Base-by-base conservation (phyloP, 2,329 filamentous ascomycete species). In the Cladosporium sp. region DNA sequence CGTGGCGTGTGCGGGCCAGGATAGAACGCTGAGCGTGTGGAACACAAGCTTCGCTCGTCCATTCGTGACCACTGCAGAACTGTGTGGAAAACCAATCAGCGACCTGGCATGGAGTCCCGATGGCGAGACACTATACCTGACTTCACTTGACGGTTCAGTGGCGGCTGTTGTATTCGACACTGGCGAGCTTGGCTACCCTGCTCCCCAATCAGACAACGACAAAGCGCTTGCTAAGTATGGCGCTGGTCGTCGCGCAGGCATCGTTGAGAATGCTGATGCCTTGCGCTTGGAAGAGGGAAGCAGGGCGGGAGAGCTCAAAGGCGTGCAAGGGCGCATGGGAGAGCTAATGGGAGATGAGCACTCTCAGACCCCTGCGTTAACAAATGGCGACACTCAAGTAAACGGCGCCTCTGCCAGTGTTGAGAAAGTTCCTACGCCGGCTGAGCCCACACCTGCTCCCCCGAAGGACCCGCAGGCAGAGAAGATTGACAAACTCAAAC, bases 21-120 rank as follows among this genome's bases (percentile, higher is more conserved):
- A 99, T 77, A 98, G 97, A 79, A 95, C 93, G 2, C 80, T 99
- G 50, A 97, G 92, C 73, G 90, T 99, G 44, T 99, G 95, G 95
- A 98, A 97, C 72, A 99, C 96, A 1, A 97, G 93, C 74, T 96
- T 92, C 28, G 93, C 95, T 0, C 84, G 95, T 26, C 95, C 95
- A 0, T 89, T 98, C 23, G 89, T 97, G 23, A 93, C 98, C 62
- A 85, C 93, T 11, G 92, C 97, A 75, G 94, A 98, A 72, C 79
- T 99, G 66, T 89, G 92, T 21, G 88, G 88, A 50, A 99, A 99
- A 77, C 91, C 95, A 0, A 94, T 99, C 69, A 96, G 93, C 1
- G 95, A 99, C 79, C 82, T 99, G 62, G 88, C 94, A 0, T 99
- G 95, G 95, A 91, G 90, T 5, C 95, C 95, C 0, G 92, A 97